Base-by-base conservation (phyloP, 306 rosid species). In the Trifolium subterraneum region DNA sequence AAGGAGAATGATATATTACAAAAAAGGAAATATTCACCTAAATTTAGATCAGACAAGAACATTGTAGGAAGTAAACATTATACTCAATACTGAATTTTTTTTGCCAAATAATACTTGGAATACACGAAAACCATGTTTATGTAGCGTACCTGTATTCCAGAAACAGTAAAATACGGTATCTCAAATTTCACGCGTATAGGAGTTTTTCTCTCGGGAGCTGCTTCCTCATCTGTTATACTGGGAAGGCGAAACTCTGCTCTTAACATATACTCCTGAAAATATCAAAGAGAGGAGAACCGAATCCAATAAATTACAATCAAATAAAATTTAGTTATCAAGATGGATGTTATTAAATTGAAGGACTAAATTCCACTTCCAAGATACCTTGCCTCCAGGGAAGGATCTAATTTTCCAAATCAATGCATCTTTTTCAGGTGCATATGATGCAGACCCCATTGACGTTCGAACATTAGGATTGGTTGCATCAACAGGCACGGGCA, bases 341-440 rank as follows among this genome's bases (percentile, higher is more conserved):
- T 25, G 56, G 79, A 58, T 22, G 16, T 35, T 31, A 44, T 63
- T 33, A 81, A 36, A 1, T 36, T 36, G 8, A 36, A 70, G 50
- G 56, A n/a, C 45, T 55, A 68, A 74, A 66, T 73, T 66, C 29
- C 64, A 75, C 56, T 58, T 74, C 55, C 66, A 73, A 52, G 70
- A 39, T 81, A 93, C 98, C 96, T 93, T 93, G 88, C 98, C 98
- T 79, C 98, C 98, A 8, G 98, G 98, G 68, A 90, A 93, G 72
- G 98, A 93, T 88, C 90, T 88, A 73, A 93, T 91, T 80, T 93
- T 93, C 98, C 98, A 93, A 71, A 91, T 72, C 22, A 93, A 84
- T 1, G 98, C 97, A 80, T 93, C 98, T 31, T 81, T 86, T 87
- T 93, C 97, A 38, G 98, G 98, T 72, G 98, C 98, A 91, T 93